A percentile compares a stretch with the other conserved stretches of the same genome.
Conservation (phyloP, 768 basidiomycete genomes). For the Naganishia vishniacii region DNA sequence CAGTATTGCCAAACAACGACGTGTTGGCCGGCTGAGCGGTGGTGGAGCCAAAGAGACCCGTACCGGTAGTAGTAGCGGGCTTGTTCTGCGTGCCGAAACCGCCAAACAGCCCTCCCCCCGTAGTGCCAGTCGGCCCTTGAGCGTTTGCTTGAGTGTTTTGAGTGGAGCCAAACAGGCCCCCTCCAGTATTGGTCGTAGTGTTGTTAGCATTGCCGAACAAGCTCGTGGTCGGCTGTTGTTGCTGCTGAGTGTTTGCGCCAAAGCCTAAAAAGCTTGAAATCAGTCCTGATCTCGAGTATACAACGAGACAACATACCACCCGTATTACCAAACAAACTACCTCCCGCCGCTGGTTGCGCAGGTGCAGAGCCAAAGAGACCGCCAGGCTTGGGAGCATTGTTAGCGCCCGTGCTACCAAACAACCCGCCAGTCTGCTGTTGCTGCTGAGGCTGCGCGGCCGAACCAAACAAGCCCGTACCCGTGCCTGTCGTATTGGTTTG, state of each 20-base stretch:
- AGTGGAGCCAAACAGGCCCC: conserved; percentile 40
- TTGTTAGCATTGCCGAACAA: conserved; percentile 44
- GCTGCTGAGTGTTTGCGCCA: conserved; percentile 16
- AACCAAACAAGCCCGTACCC: conserved; percentile 34
- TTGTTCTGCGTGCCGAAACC: conserved; percentile 27
- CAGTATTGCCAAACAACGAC: conserved; percentile 33
- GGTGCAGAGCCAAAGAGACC: conserved; percentile 35
- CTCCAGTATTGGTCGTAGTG: conserved; percentile 38
- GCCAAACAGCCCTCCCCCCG: conserved; percentile 37
- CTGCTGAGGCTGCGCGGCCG: conserved; percentile 25
- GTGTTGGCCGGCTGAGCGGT: conserved; percentile 30
- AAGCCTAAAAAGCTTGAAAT: neutral
- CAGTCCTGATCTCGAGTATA: neutral
- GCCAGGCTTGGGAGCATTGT: conserved; percentile 39
- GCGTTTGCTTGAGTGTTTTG: conserved; percentile 31
- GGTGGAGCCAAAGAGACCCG: conserved; percentile 19
- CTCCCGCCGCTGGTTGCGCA: conserved; percentile 29
- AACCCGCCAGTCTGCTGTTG: conserved; percentile 16
- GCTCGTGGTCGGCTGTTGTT: conserved; percentile 20
- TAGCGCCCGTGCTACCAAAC: conserved; percentile 25
- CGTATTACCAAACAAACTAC: conserved; percentile 21
- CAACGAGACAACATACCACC: conserved; percentile 4
- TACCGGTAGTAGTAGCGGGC: conserved; percentile 20
- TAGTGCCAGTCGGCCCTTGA: conserved; percentile 42
- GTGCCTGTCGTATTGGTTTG: conserved; percentile 32